A percentile compares a stretch with the other conserved stretches of the same genome.
Conservation (phyloP, 73 alveolate species). For the Blepharisma japonicum region DNA sequence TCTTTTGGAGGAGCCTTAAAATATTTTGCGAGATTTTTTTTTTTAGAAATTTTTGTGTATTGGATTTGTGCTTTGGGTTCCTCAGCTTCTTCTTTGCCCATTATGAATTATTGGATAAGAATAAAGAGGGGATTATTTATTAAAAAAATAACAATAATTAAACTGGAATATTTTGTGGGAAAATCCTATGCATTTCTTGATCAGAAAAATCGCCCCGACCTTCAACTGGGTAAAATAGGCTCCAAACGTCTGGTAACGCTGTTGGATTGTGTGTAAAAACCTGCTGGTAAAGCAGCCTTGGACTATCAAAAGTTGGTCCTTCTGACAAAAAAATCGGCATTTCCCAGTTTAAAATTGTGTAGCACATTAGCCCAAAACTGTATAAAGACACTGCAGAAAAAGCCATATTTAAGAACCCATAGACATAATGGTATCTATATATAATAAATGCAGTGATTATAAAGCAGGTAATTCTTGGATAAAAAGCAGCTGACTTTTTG, state of each 20-base stretch:
- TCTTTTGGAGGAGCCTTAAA: too few relatives aligned
- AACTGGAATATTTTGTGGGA: neutral
- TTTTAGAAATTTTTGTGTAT: too few relatives aligned
- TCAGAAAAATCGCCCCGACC: slow-evolving; percentile 27
- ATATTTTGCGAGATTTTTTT: too few relatives aligned
- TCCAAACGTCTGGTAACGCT: slow-evolving; percentile 11
- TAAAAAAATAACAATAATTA: neutral
- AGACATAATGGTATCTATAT: neutral
- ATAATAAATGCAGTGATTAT: neutral
- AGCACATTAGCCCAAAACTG: neutral
- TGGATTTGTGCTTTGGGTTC: too few relatives aligned
- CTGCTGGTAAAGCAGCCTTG: slow-evolving; percentile 26
- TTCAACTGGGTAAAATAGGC: neutral
- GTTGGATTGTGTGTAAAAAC: neutral
- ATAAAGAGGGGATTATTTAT: too few relatives aligned
- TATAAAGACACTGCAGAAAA: neutral
- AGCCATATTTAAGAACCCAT: neutral
- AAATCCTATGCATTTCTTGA: slow-evolving; percentile 14
- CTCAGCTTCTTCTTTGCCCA: too few relatives aligned
- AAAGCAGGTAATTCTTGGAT: neutral
- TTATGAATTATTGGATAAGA: too few relatives aligned
- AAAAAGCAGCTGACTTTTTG: neutral
- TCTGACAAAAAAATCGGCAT: neutral
- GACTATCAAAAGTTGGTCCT: slow-evolving; percentile 27
- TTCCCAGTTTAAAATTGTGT: neutral